Conservation (phyloP, 2,329 filamentous ascomycete genomes). For the Clarireedia monteithiana region DNA sequence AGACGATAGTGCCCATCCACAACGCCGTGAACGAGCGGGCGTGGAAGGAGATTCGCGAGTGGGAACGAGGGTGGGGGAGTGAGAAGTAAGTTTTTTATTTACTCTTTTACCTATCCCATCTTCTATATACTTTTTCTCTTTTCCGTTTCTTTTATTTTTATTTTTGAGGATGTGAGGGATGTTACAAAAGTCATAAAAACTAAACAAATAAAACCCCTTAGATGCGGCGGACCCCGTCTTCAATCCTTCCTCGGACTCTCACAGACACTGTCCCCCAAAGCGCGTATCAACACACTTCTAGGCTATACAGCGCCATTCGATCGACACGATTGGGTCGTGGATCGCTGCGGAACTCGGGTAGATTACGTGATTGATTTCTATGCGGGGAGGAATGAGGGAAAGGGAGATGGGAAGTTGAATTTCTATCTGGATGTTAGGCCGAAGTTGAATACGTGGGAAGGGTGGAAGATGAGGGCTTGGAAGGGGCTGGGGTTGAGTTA, state of each 20-base stretch:
- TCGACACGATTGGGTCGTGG: slow-evolving; percentile 93
- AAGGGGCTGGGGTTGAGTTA: slow-evolving; percentile 20
- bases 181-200: too few species aligned
- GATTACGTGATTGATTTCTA: slow-evolving; percentile 99
- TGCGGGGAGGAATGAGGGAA: slow-evolving; percentile 49
- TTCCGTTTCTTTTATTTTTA: neutral
- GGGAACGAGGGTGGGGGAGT: slow-evolving; percentile 66
- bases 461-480: slow-evolving; percentile 56
- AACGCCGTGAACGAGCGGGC: slow-evolving; percentile 97
- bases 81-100: slow-evolving; percentile 42
- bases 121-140: neutral
- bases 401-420: slow-evolving; percentile 40
- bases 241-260: slow-evolving; percentile 74
- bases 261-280: slow-evolving; percentile 67
- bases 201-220: slow-evolving; percentile 16
- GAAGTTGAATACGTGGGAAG: slow-evolving; percentile 61
- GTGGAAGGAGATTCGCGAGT: slow-evolving; percentile 84
- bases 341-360: slow-evolving; percentile 75
- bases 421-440: slow-evolving; percentile 63
- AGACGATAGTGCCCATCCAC: slow-evolving; percentile 89
- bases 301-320: slow-evolving; percentile 94
- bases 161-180: too few species aligned
- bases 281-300: slow-evolving; percentile 71
- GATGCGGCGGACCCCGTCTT: slow-evolving; percentile 71
- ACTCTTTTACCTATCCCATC: neutral